Evolutionary conservation across 1,284 basidiomycete species (phyloP), one percentile per base, ranked within the genome.

Genomic region (Leccinum huronense): DNA sequence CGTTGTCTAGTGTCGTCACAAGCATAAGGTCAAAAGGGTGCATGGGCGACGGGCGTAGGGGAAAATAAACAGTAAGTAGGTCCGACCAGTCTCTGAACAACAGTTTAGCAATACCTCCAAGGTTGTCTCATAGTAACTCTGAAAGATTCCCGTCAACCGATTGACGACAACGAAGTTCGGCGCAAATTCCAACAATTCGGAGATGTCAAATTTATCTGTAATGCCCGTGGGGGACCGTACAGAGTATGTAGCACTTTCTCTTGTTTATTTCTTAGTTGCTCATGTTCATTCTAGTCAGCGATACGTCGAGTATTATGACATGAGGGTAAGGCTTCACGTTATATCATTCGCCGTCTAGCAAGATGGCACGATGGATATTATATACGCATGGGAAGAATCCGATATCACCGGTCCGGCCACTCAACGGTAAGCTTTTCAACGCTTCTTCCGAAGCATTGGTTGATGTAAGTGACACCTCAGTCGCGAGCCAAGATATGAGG

Each of bases 301-400:
- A 63, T 87, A 93, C 67, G 88, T 97, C 13, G 95, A 97, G 74
- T 95, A 87, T 73, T 97, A 89, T 73, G 95, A 97, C 74, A 91
- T 85, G 54, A 81, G 95, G 73, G 94, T 91, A 67, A 75, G 85
- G 70, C 16, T 3, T 31, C 10, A 40, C 59, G 0, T 16, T 57
- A 23, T 3, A 9, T 60, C n/a, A 1, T 53, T 63, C 2, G 23
- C 54, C 58, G 13, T 65, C 62, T 38, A 58, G 48, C 88, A 92
- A 72, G 94, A 94, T 69, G 95, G 96, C 16, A 84, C 89, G 0
- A 89, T 98, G 84, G 90, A 95, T 57, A 86, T 98, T 59, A 82
- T 86, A 2, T 94, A 91, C 70, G 89, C 91, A n/a, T 97, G 94
- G 90, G 95, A 98, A 68, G 81, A 80, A 38, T 79, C 64, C 70